Evolutionary conservation across 2,329 filamentous ascomycete species (phyloP).

Genomic region (Stenocarpella maydis): DNA sequence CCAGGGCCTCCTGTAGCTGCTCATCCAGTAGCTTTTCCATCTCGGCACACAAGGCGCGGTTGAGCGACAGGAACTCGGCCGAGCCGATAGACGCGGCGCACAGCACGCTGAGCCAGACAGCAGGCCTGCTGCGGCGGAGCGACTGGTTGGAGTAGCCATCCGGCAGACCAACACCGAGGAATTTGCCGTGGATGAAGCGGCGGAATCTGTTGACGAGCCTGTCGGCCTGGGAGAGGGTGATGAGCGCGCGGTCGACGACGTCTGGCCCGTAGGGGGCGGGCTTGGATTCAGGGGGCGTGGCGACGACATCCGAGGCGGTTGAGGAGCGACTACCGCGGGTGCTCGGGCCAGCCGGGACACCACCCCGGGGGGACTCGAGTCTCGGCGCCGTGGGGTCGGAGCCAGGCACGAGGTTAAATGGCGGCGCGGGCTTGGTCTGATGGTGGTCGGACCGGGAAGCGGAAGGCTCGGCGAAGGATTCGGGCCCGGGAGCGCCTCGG

Average conservation of each 20-base stretch:
- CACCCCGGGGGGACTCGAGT: too few species aligned
- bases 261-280: background rate
- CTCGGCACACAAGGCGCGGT: background rate
- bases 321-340: background rate
- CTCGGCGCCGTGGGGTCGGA: background rate
- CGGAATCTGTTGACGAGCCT: slow-evolving; percentile 24
- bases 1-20: background rate
- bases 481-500: background rate
- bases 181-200: background rate
- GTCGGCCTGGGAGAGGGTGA: slow-evolving; percentile 17
- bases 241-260: slow-evolving; percentile 28
- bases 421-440: slow-evolving; percentile 3
- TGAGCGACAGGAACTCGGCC: background rate
- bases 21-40: slow-evolving; percentile 15
- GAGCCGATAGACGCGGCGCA: slow-evolving; percentile 29
- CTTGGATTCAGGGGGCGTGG: background rate
- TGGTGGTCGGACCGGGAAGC: background rate
- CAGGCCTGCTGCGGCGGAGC: slow-evolving; percentile 20
- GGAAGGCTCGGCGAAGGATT: slow-evolving; percentile 3
- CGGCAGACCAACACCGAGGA: slow-evolving; percentile 23
- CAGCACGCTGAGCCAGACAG: slow-evolving; percentile 33
- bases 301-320: background rate
- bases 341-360: background rate
- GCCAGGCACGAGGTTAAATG: background rate
- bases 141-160: background rate